Evolutionary conservation across 495 filamentous ascomycete genomes (phyloP).

Genomic region (Penicillium canariense): DNA sequence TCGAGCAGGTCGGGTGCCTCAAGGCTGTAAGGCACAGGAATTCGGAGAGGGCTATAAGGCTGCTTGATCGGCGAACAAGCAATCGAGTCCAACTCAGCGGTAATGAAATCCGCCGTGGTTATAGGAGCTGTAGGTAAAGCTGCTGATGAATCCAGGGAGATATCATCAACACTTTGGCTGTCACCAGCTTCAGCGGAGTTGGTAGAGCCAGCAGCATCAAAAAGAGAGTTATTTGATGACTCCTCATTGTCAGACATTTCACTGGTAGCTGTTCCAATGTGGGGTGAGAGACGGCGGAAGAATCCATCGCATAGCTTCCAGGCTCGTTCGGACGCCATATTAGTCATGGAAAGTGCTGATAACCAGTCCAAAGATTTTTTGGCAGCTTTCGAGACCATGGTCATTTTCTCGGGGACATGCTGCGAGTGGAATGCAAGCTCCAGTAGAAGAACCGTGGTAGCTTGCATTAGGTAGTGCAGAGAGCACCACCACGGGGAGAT

Average conservation of each 20-base stretch:
- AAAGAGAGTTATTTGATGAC: conserved; percentile 13
- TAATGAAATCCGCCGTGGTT: conserved; percentile 17
- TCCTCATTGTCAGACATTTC: conserved; percentile 30
- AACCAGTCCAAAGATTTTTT: conserved; percentile 58
- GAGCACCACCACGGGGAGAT: conserved; percentile 62
- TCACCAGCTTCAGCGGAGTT: conserved; percentile 5
- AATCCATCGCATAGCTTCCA: conserved; percentile 51
- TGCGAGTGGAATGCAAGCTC: conserved; percentile 54
- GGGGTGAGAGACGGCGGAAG: conserved; percentile 43
- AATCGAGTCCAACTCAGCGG: conserved; percentile 27
- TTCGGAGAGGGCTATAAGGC: conserved; percentile 15
- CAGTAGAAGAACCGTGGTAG: conserved; percentile 55
- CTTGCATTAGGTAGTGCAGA: conserved; percentile 62
- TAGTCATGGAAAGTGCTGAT: conserved; percentile 43
- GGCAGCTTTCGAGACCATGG: conserved; percentile 49
- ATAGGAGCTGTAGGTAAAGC: conserved; percentile 7
- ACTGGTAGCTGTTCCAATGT: conserved; percentile 27
- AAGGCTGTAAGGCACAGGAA: conserved; percentile 17
- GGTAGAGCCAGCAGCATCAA: conserved; percentile 14
- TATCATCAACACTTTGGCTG: conserved; percentile 11
- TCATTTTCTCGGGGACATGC: conserved; percentile 53
- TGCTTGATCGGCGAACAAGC: conserved; percentile 31
- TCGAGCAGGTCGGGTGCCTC: conserved; percentile 29
- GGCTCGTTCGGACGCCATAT: conserved; percentile 46
- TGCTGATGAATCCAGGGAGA: conserved; percentile 22